Evolutionary conservation across 495 filamentous ascomycete genomes (phyloP), one percentile per base, ranked within the genome.

Genomic region (Xylaria cubensis): DNA sequence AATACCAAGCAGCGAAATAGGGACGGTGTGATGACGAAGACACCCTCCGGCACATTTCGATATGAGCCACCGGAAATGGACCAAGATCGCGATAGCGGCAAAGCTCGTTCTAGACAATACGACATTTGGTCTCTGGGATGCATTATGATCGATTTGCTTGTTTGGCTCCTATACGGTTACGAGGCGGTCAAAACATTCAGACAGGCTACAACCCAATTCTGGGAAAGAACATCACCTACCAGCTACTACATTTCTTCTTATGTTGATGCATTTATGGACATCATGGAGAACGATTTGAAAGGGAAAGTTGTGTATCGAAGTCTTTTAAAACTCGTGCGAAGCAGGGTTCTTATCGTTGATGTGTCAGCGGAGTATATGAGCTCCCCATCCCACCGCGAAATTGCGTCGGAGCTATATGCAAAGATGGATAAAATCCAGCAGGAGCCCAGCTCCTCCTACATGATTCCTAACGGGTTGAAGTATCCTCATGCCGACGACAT

Each of bases 111-210:
- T 5, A 77, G 78, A 4, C 68, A 48, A 19, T 82, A 79, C 51
- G 81, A 83, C 48, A 79, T 82, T 12, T 83, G 81, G 82, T 80
- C 80, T 2, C 76, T 84, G 59, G 82, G 82, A 3, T 84, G 82
- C 62, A 72, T 84, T 26, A 75, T 70, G 21, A 62, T 82, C 9
- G 81, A 83, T 71, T 73, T 78, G 39, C 66, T 80, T 39, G 72
- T 83, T 26, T 82, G 81, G 80, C 44, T 83, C 26, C 69, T 83
- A 0, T 79, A 79, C 50, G 81, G 80, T 36, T 63, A 36, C 13
- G 56, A 74, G 0, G 69, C 26, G 1, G 67, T 82, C 0, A 46
- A 72, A 19, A 59, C 32, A 2, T 81, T 83, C 59, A 71, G 74
- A 70, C 9, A 1, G 9, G 42, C 64, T n/a, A 69, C 62, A n/a